Evolutionary conservation across 768 basidiomycete species (phyloP).

Genomic region (Cystofilobasidium macerans): DNA sequence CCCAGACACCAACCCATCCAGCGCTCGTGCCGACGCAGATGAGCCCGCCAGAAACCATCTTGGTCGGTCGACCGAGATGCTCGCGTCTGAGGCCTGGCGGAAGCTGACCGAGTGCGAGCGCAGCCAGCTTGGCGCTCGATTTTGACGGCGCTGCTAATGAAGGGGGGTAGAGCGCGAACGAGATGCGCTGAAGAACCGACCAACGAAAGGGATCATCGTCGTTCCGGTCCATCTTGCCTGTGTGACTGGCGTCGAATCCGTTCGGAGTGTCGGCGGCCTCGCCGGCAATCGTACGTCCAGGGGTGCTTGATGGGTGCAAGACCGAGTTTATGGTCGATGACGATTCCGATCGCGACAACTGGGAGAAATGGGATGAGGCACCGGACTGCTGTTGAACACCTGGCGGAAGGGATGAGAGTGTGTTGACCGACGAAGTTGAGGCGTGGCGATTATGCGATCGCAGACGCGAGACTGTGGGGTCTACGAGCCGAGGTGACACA

Average conservation of each 20-base stretch:
- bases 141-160: neutral
- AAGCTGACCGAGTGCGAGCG: neutral
- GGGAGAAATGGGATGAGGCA: conserved; percentile 24
- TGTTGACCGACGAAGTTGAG: conserved; percentile 30
- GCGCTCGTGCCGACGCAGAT: conserved; percentile 77
- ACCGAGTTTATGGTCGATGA: conserved; percentile 25
- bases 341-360: conserved; percentile 22
- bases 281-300: neutral
- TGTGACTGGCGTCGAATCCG: neutral
- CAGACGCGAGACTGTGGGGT: conserved; percentile 36
- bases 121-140: conserved; percentile 4
- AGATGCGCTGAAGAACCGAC: conserved; percentile 22
- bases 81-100: conserved; percentile 3
- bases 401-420: neutral
- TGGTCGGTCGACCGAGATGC: conserved; percentile 55
- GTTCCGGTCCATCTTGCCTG: too few species aligned
- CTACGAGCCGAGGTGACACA: too few species aligned
- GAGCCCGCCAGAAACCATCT: conserved; percentile 70
- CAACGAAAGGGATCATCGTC: conserved; percentile 17
- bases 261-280: neutral
- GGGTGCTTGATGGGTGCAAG: conserved; percentile 1
- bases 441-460: conserved; percentile 35
- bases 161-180: conserved; percentile 11
- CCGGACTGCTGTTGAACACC: neutral
- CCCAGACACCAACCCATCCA: conserved; percentile 71